Conservation (phyloP, 495 filamentous ascomycete species). For the Entonaema liquescens region DNA sequence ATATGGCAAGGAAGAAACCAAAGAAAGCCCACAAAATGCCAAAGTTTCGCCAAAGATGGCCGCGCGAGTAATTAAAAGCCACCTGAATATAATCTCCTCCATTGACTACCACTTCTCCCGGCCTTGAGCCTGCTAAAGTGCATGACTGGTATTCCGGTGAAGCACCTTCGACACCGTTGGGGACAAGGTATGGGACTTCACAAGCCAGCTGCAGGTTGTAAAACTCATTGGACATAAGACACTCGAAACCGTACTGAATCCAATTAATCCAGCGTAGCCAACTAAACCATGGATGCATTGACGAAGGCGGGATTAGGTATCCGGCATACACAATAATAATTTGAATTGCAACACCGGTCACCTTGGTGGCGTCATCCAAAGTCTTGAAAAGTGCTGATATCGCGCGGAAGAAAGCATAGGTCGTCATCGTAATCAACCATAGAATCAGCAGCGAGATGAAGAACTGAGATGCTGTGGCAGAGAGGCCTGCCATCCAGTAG, state of each 20-base stretch:
- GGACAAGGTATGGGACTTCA: slow-evolving; percentile 52
- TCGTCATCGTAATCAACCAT: slow-evolving; percentile 73
- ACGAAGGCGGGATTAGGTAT: slow-evolving; percentile 73
- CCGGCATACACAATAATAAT: slow-evolving; percentile 78
- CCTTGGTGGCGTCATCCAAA: slow-evolving; percentile 73
- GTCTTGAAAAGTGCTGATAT: slow-evolving; percentile 63
- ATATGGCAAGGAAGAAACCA: slow-evolving; percentile 66
- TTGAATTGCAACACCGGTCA: slow-evolving; percentile 72
- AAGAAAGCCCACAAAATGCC: slow-evolving; percentile 74
- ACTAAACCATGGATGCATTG: slow-evolving; percentile 73
- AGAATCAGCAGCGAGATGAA: slow-evolving; percentile 76
- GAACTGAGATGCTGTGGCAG: slow-evolving; percentile 77
- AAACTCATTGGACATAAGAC: slow-evolving; percentile 79
- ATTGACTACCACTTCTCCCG: slow-evolving; percentile 56
- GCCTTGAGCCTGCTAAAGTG: slow-evolving; percentile 61
- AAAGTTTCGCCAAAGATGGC: slow-evolving; percentile 75
- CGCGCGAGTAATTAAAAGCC: slow-evolving; percentile 64
- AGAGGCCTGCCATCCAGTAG: slow-evolving; percentile 79
- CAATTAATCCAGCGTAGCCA: slow-evolving; percentile 43
- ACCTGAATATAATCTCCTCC: slow-evolving; percentile 62
- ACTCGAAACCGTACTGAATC: slow-evolving; percentile 62
- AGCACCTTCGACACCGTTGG: slow-evolving; percentile 40
- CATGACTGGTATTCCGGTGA: slow-evolving; percentile 62
- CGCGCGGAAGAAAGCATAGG: slow-evolving; percentile 82
- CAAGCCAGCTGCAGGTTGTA: slow-evolving; percentile 63